These are phyloP conservation scores for Globisporangium viniferum DNA, from an alignment of 352 stramenopile species.

Conservation along the genomic window DNA sequence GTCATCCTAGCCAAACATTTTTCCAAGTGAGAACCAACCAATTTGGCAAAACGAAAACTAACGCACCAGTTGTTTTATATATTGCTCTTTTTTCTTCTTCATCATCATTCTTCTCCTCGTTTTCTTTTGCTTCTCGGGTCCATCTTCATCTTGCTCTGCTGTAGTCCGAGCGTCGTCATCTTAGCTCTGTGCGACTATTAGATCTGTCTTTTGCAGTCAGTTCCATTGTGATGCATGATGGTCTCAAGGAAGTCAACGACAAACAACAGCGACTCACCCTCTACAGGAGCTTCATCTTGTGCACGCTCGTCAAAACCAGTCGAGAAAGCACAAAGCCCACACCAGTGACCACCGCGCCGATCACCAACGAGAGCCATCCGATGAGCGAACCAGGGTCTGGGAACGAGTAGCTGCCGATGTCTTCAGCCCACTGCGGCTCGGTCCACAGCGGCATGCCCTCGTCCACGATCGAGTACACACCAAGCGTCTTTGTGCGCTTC, in stretches of 20 bases:
- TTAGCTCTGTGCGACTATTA: background rate
- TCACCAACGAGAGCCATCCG: constrained; percentile 62
- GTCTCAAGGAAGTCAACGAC: background rate
- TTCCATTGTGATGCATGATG: background rate
- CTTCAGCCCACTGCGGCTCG: constrained; percentile 60
- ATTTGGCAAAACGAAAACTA: background rate
- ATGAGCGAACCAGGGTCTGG: constrained; percentile 69
- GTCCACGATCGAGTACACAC: constrained; percentile 65
- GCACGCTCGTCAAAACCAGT: constrained; percentile 57
- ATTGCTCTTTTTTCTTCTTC: constrained; percentile 4
- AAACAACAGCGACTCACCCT: background rate
- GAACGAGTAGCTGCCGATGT: constrained; percentile 80
- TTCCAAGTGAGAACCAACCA: background rate
- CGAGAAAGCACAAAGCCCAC: constrained; percentile 38
- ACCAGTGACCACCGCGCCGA: constrained; percentile 45
- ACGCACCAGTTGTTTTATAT: constrained; percentile 5
- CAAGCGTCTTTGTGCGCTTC: constrained; percentile 37
- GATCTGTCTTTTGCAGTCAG: background rate
- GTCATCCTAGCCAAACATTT: background rate
- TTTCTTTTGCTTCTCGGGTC: background rate
- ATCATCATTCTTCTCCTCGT: background rate
- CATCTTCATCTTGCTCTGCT: background rate
- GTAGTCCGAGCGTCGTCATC: background rate
- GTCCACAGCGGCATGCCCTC: constrained; percentile 70
- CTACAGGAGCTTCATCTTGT: constrained; percentile 86